Conservation (phyloP, 2,329 filamentous ascomycete genomes). For the Fusarium anthophilum region DNA sequence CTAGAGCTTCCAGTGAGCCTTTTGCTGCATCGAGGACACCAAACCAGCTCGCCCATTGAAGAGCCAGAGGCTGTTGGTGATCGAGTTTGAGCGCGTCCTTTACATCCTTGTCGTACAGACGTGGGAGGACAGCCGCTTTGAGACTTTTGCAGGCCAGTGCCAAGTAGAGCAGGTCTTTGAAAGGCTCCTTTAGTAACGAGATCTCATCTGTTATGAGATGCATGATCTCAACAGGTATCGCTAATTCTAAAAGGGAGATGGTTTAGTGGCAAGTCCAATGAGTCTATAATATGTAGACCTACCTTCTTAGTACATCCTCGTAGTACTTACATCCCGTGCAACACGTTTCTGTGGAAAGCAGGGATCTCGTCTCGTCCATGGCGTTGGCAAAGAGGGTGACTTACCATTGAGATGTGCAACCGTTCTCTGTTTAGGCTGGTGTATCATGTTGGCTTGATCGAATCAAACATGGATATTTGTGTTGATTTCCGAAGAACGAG, state of each 20-base stretch:
- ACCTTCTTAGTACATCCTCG: background rate
- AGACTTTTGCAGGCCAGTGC: slow-evolving; percentile 13
- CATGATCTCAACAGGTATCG: slow-evolving; percentile 21
- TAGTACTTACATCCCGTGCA: background rate
- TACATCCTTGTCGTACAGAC: slow-evolving; percentile 19
- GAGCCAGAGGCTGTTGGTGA: slow-evolving; percentile 7
- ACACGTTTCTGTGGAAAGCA: background rate
- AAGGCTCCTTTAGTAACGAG: background rate
- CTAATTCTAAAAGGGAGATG: background rate
- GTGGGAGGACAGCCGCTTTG: background rate
- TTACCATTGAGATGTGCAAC: background rate
- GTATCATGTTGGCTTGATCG: background rate
- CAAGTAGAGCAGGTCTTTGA: slow-evolving; percentile 3
- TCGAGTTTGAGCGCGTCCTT: background rate
- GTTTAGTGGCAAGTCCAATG: background rate
- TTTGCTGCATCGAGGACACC: slow-evolving; percentile 15
- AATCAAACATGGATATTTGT: background rate
- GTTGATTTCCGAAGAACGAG: background rate
- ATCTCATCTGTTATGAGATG: slow-evolving; percentile 19
- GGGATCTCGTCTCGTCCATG: background rate
- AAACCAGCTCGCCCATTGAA: slow-evolving; percentile 34
- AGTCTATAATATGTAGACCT: background rate
- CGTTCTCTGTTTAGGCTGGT: background rate
- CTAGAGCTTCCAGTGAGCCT: slow-evolving; percentile 12
- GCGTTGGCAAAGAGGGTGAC: background rate